phyloP scores from a whole-genome alignment of 2,329 filamentous ascomycete species.

The Arachnopeziza araneosa region DNA sequence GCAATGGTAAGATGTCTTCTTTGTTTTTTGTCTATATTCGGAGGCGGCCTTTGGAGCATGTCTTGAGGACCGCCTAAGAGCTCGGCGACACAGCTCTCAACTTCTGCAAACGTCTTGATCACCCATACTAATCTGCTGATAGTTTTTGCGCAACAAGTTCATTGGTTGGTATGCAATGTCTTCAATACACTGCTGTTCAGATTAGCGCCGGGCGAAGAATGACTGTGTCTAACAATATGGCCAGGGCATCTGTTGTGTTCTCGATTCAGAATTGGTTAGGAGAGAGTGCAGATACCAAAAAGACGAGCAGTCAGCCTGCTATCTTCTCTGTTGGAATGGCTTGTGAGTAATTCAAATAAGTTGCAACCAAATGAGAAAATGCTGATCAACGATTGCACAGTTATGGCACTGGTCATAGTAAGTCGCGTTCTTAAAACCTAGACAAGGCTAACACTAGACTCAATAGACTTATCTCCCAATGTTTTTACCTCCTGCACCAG shows the following conservation, averaged over 20 bases:
- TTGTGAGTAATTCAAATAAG: constrained; percentile 38
- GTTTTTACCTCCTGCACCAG: constrained; percentile 52
- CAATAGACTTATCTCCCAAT: constrained; percentile 56
- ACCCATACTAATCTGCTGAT: neutral
- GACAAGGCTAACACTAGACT: neutral
- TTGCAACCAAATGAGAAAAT: neutral
- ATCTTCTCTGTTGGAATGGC: constrained; percentile 77
- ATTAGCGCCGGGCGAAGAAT: neutral
- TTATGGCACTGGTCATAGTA: constrained; percentile 37
- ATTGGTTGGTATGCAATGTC: constrained; percentile 49
- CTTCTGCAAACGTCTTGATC: neutral
- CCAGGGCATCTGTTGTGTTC: constrained; percentile 67
- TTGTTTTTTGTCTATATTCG: neutral
- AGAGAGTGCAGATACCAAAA: constrained; percentile 63
- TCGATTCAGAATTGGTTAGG: constrained; percentile 72
- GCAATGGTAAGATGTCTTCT: constrained; percentile 51
- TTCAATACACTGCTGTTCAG: constrained; percentile 11
- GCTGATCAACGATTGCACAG: constrained; percentile 18
- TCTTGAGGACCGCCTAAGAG: neutral
- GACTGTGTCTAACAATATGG: neutral
- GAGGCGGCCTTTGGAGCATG: neutral
- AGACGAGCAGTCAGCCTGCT: constrained; percentile 61
- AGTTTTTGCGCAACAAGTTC: constrained; percentile 80
- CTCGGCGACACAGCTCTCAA: neutral
- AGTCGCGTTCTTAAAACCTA: constrained; percentile 18